phyloP scores from a whole-genome alignment of 192 early-diverging fungal genomes.

The Podila epigama region DNA sequence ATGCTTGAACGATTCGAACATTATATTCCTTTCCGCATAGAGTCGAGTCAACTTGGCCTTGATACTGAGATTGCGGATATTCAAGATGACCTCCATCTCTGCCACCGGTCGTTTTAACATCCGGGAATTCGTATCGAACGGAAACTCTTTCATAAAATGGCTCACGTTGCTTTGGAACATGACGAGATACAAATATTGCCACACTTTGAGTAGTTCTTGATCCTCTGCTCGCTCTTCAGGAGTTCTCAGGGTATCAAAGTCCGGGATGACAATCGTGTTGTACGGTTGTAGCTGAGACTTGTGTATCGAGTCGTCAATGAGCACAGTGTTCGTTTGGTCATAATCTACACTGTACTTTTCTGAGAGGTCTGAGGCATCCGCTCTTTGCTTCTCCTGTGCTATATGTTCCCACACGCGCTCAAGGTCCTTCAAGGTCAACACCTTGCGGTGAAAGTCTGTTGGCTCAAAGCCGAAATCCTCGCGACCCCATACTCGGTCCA shows the following conservation, averaged over 20 bases:
- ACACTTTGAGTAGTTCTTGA: conserved; percentile 52
- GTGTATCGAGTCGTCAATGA: conserved; percentile 59
- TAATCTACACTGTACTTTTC: conserved; percentile 7
- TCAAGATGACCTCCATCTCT: not conserved
- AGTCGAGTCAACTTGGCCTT: no score
- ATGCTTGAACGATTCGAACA: no score
- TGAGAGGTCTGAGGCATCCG: not conserved
- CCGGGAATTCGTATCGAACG: conserved; percentile 32
- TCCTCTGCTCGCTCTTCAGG: conserved; percentile 6
- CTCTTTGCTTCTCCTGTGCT: conserved; percentile 7
- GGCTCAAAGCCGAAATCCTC: conserved; percentile 51
- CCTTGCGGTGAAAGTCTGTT: conserved; percentile 50
- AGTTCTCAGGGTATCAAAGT: conserved; percentile 22
- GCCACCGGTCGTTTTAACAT: not conserved
- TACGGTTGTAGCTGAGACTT: conserved; percentile 61
- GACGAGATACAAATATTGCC: conserved; percentile 41
- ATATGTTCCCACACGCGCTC: conserved; percentile 58
- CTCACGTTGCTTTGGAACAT: conserved; percentile 52
- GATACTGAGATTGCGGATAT: no score
- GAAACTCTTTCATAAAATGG: conserved; percentile 49
- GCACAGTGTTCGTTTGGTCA: conserved; percentile 58
- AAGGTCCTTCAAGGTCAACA: conserved; percentile 69
- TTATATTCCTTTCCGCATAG: no score
- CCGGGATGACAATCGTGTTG: conserved; percentile 50
- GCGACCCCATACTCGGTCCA: conserved; percentile 67